These are phyloP conservation scores for Tolypocladium paradoxum DNA, from an alignment of 2,329 filamentous ascomycete species.

Conservation along the genomic window DNA sequence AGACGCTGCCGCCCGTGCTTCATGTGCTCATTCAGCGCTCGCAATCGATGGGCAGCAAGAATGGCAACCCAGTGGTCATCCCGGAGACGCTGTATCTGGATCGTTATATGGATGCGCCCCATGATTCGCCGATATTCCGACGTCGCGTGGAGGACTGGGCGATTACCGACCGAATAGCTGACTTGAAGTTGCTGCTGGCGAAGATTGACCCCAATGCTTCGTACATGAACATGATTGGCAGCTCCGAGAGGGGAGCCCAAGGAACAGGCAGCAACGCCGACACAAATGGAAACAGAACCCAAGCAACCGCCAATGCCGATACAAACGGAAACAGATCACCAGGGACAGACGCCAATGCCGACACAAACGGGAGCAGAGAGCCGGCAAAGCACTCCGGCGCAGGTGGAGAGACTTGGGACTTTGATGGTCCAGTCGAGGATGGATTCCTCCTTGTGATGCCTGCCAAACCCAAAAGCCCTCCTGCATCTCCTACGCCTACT, in stretches of 20 bases:
- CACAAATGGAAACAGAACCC: background rate
- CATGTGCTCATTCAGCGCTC: conserved; percentile 85
- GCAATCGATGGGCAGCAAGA: conserved; percentile 63
- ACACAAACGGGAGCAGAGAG: conserved; percentile 1
- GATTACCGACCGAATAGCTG: conserved; percentile 53
- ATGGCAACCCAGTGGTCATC: conserved; percentile 67
- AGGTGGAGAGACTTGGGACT: conserved; percentile 22
- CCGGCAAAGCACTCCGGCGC: background rate
- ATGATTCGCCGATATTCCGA: conserved; percentile 49
- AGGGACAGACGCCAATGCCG: background rate
- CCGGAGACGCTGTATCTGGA: conserved; percentile 77
- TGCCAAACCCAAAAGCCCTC: background rate
- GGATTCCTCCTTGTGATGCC: conserved; percentile 20
- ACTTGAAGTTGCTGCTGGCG: conserved; percentile 32
- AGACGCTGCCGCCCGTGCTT: conserved; percentile 69
- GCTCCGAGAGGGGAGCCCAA: background rate
- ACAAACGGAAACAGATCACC: conserved; percentile 14
- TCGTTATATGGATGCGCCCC: conserved; percentile 65
- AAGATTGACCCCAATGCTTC: conserved; percentile 14
- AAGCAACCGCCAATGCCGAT: conserved; percentile 8
- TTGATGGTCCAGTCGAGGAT: conserved; percentile 26
- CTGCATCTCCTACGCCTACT: background rate
- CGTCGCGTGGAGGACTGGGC: conserved; percentile 64
- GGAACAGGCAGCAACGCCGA: background rate
- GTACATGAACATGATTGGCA: conserved; percentile 12